A percentile compares a stretch with the other conserved stretches of the same genome.
These are phyloP conservation scores for Moelleriella libera DNA, from an alignment of 2,329 filamentous ascomycete genomes.

Conservation along the genomic window DNA sequence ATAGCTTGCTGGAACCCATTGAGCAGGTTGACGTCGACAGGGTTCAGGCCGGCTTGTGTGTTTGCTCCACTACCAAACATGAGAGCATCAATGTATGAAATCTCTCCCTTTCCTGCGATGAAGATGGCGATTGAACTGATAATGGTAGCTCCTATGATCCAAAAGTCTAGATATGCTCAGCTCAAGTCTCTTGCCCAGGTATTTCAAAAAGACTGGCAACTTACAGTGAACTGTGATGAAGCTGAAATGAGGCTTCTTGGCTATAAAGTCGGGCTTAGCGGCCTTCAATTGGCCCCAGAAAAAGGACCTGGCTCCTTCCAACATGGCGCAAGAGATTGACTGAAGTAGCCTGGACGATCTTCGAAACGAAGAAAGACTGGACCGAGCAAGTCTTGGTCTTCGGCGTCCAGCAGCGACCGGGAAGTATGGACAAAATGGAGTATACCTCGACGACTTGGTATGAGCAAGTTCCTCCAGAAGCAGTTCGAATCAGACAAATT, in stretches of 20 bases:
- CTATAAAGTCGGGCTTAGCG: conserved; percentile 41
- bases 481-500: background rate
- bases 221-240: conserved; percentile 72
- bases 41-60: conserved; percentile 89
- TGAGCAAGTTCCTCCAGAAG: too few relatives aligned
- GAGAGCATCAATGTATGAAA: conserved; percentile 75
- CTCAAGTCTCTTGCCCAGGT: background rate
- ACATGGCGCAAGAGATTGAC: conserved; percentile 11
- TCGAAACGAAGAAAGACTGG: background rate
- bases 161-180: conserved; percentile 45
- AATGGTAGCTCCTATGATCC: conserved; percentile 62
- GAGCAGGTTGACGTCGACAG: conserved; percentile 52
- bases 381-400: background rate
- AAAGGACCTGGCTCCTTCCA: conserved; percentile 17
- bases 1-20: conserved; percentile 62
- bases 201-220: conserved; percentile 13
- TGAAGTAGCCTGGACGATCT: background rate
- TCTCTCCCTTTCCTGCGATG: conserved; percentile 35
- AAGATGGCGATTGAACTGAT: conserved; percentile 68
- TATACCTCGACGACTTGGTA: too few relatives aligned
- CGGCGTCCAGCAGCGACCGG: too few relatives aligned
- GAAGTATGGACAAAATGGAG: too few relatives aligned
- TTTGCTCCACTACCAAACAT: conserved; percentile 77
- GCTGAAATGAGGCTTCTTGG: conserved; percentile 56
- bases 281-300: conserved; percentile 29